Base-by-base conservation (phyloP, 805 yeast genomes). In the Nakazawaea anatomiae region DNA sequence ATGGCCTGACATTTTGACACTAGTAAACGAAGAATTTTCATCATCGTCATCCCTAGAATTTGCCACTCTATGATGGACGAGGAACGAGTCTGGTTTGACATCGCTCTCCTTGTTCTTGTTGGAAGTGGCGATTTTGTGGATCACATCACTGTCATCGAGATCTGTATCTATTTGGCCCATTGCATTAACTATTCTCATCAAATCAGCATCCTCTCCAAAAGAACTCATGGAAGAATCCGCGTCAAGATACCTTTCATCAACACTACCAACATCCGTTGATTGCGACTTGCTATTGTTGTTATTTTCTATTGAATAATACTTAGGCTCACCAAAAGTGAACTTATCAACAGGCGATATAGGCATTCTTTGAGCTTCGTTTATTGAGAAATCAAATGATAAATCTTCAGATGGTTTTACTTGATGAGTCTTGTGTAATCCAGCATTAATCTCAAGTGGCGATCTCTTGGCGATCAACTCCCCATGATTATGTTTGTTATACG, bases 301-400 rank as follows among this genome's bases (percentile, higher is more conserved):
- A 18, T 28, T 31, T 11, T 32, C 46, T 8, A 49, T 36, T 8
- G 31, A 18, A 41, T 44, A 41, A 5, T n/a, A 27, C n/a, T 34
- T 32, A 9, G 52, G 48, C n/a, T 50, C 48, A 40, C 40, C 40
- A 29, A 50, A 50, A 12, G 46, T 39, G 30, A 43, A 36, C n/a
- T 50, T 41, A 29, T 50, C 52, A 10, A 50, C 46, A 5, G 52
- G 52, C n/a, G 52, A 50, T 7, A 51, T 51, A 18, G 50, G 50
- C 36, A 51, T 42, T 42, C 47, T 42, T 12, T 46, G 18, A 4
- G 34, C 47, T 31, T 46, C 46, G 29, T 46, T 46, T 9, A 51
- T 46, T 6, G 53, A 51, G 27, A 46, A 46, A 31, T 51, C 44
- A 46, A 42, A 46, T 12, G 50, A 51, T 12, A 46, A 31, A 38